Conservation (phyloP, 768 basidiomycete genomes). For the Candolleomyces efflorescens region DNA sequence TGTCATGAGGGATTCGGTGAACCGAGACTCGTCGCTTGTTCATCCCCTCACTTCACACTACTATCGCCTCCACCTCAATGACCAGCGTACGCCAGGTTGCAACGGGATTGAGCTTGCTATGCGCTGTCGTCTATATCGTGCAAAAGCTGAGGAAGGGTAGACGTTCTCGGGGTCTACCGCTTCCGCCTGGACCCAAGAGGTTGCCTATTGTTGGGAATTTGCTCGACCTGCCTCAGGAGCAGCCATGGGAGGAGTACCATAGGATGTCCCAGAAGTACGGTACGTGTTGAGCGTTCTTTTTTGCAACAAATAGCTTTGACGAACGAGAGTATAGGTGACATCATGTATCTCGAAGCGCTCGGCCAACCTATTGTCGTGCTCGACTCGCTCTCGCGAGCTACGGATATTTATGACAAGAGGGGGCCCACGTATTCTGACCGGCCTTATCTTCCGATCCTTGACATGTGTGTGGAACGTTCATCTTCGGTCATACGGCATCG, state of each 20-base stretch:
- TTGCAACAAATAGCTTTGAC: not conserved
- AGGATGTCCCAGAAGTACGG: not conserved
- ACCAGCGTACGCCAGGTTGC: too few relatives aligned
- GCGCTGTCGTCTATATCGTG: too few relatives aligned
- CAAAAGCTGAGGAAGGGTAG: too few relatives aligned
- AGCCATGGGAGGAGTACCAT: not conserved
- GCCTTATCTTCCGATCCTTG: conserved; percentile 16
- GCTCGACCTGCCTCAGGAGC: not conserved
- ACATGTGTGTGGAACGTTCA: not conserved
- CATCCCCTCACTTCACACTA: too few relatives aligned
- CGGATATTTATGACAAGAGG: conserved; percentile 13
- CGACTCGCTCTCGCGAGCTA: conserved; percentile 4
- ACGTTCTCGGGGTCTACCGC: not conserved
- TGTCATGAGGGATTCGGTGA: too few relatives aligned
- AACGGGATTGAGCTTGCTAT: too few relatives aligned
- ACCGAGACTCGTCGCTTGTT: too few relatives aligned
- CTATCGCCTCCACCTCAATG: too few relatives aligned
- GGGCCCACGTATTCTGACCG: conserved; percentile 16
- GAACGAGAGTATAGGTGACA: conserved; percentile 4
- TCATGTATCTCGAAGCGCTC: conserved; percentile 11
- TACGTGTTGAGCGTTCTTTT: not conserved
- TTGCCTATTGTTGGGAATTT: not conserved
- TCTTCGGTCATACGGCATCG: not conserved
- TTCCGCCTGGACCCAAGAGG: not conserved
- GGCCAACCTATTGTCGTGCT: conserved; percentile 12